Base-by-base conservation (phyloP, 2,329 filamentous ascomycete species). In the Bipolaris oryzae region DNA sequence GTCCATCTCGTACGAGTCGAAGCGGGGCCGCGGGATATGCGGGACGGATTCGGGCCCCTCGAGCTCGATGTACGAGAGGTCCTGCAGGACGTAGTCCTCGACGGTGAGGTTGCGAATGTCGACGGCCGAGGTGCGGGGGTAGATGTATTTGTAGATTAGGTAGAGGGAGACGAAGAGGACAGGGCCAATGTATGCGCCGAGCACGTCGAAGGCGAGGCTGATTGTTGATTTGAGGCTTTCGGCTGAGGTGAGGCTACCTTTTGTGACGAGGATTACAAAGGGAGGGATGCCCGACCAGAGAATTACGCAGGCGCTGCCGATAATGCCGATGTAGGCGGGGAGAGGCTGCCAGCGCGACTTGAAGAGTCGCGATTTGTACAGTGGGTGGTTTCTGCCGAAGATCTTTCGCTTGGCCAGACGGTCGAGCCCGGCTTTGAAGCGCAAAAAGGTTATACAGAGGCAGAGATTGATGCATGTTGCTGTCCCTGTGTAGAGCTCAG, bases 301-400 rank as follows among this genome's bases (percentile, higher is more conserved):
- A 5, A 71, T 47, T 4, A 75, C 59, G 13, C 68, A 60, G 0
- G 50, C 42, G 41, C 68, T 72, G 5, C 66, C 60, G 11, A 65
- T 16, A 7, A 74, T 66, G 10, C 71, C 72, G 3, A 74, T 55
- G n/a, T 66, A 66, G 4, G 71, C 71, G 21, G 69, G 69, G 1
- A 72, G 48, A 5, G 71, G 72, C 47, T 74, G 72, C 71, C 70
- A 73, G 7, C 71, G 63, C 4, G 68, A 70, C 48, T 70, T 68
- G 51, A 71, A 75, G 33, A 71, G 63, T n/a, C 55, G 59, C 9
- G 38, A 42, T 5, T 58, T 66, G 50, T 74, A 74, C 4, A 63
- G 47, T 2, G 38, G 23, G 13, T 64, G 63, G 33, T 73, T 63
- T 3, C 72, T 67, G 38, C 63, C 53, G 13, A 73, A 58, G 13